Base-by-base conservation (phyloP, 179 eudicot species). In the Silene coronaria region DNA sequence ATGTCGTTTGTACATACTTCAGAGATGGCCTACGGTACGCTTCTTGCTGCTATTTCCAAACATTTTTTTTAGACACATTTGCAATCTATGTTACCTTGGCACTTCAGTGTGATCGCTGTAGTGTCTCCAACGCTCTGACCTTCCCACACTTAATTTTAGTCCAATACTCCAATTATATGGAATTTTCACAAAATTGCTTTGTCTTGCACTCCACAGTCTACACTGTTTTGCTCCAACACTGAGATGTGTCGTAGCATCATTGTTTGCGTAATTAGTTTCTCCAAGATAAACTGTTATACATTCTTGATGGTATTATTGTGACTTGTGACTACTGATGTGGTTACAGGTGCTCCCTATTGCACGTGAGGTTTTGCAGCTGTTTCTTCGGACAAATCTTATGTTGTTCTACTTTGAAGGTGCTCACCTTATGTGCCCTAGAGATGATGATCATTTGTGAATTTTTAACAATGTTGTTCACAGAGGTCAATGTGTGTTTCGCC, bases 401-500 rank as follows among this genome's bases (percentile, higher is more conserved):
- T 86, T 96, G 84, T 96, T 96, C 85, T 96, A 96, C 88, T 96
- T 96, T 81, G 98, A 96, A 96, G 99, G 99, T 96, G 75, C 82
- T 64, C 14, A 21, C 45, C 27, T 73, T 78, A 45, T 48, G 67
- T 73, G 32, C 28, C 28, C 55, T 12, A 21, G 58, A 36, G 73
- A 57, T 64, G 59, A 66, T 70, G 10, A 60, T 19, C 23, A 19
- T 16, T 69, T 55, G 48, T 42, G 61, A 38, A 42, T 42, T 21
- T 16, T 48, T 72, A 17, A 46, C 13, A 42, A 11, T 77, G 38
- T 11, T 67, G 22, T 48, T 75, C 42, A 19, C 30, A 12, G 59
- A 78, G 68, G 75, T 59, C 67, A 62, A 46, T 76, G 27, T 72
- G 23, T 2, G 7, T 61, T 13, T 79, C 63, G 3, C 57, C 66